Evolutionary conservation across 2,329 filamentous ascomycete genomes (phyloP), one percentile per base, ranked within the genome.

Genomic region (Trichophyton equinum): DNA sequence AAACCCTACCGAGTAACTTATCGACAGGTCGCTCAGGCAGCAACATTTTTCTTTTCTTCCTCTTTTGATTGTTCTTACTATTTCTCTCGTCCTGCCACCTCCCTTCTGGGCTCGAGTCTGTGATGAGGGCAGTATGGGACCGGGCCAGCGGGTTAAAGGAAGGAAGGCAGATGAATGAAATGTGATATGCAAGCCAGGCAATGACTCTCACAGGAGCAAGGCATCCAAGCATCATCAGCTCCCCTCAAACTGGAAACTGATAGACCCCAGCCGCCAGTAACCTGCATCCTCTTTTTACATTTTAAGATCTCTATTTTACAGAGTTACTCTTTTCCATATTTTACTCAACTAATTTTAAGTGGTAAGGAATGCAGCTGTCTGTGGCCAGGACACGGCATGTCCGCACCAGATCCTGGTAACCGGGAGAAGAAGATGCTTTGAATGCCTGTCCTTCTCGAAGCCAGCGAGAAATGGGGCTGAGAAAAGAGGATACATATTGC

Each of bases 401-500:
- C 40, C 40, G 40, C n/a, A 7, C n/a, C n/a, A 47, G 44, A 22
- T 18, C 49, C 49, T 33, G 49, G 49, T 30, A 27, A 3, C 49
- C 13, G 22, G 49, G 27, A 53, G 27, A 33, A 33, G 27, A 7
- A 30, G 27, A 30, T 30, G 6, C 27, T 30, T 30, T 5, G 27
- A 30, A 53, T 53, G 49, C 49, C 49, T 53, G 49, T 33, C 49
- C 49, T 53, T 53, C 49, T 53, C 49, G 49, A 53, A 53, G 49
- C 49, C 22, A 25, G 11, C 15, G 49, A 33, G 49, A 25, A 7
- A 53, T 53, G 49, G 49, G 49, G 49, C 49, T 53, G 49, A 53
- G 44, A 47, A 25, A 18, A 44, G 40, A 44, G 20, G 44, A 47
- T 47, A 38, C 33, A 38, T 38, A 47, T 18, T 22, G 49, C 22